Base-by-base conservation (phyloP, 2,329 filamentous ascomycete species). In the Penicillium janthinellum region DNA sequence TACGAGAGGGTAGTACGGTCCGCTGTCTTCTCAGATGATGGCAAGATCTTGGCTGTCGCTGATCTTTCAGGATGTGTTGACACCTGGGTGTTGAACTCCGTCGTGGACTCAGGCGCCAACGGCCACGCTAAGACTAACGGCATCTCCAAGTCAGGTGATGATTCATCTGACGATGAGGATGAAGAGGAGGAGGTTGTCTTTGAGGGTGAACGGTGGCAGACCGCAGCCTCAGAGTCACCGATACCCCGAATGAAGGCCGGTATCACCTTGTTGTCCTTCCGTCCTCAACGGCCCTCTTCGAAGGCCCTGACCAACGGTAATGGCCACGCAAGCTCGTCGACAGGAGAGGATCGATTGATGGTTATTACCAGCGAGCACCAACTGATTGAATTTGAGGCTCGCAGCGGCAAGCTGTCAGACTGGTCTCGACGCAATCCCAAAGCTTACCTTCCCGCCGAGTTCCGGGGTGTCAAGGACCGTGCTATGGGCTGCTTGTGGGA, bases 401-500 rank as follows among this genome's bases (percentile, higher is more conserved):
- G 89, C n/a, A 83, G 85, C 50, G 93, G 93, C 47, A 86, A 85
- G 17, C 80, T 98, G 11, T 92, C 89, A 4, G 84, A 90, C 38
- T 99, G 95, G 95, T 92, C 91, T 8, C 85, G 91, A 64, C 85
- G 90, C 39, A 96, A 98, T 73, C 88, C 89, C 4, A 86, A 88
- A n/a, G 84, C 85, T 15, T 85, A 84, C 58, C 86, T 97, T 20
- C 95, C 92, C 0, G 81, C 83, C 3, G 85, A 90, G 50, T 94
- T 96, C 73, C 86, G 84, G 57, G 85, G 87, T 64, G 84, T 92
- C 25, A 86, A 89, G 60, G 92, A 96, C 73, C 83, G 91, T 44
- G 90, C 90, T 56, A 94, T 94, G 80, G 93, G 92, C 3, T 87
- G 88, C 28, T 76, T 96, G 41, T 98, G 94, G 93, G 90, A 96